Evolutionary conservation across 2,329 filamentous ascomycete genomes (phyloP).

Genomic region (Phialophora chinensis): DNA sequence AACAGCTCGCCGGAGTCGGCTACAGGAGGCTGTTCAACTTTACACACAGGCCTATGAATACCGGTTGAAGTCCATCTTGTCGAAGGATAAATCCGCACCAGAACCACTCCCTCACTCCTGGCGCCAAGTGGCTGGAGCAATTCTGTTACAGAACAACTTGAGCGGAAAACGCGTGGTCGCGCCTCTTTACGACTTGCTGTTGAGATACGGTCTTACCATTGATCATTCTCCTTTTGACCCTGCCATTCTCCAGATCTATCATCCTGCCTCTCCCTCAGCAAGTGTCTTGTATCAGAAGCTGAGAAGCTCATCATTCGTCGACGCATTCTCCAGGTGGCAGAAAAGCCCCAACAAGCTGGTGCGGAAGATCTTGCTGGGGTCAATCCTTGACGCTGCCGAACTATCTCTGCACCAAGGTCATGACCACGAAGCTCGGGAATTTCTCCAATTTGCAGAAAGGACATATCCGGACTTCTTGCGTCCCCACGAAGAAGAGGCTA

Average conservation of each 20-base stretch:
- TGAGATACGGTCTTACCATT: conserved; percentile 19
- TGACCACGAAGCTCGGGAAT: conserved; percentile 24
- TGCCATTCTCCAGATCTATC: conserved; percentile 46
- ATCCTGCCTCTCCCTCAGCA: conserved; percentile 47
- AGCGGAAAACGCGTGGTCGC: conserved; percentile 36
- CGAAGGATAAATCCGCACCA: conserved; percentile 4
- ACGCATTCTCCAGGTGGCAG: conserved; percentile 29
- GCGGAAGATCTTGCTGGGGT: conserved; percentile 43
- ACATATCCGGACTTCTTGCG: conserved; percentile 34
- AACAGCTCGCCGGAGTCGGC: conserved; percentile 24
- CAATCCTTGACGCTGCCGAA: conserved; percentile 49
- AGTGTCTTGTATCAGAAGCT: conserved; percentile 20
- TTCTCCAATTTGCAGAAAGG: conserved; percentile 36
- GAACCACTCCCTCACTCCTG: conserved; percentile 19
- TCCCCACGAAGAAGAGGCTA: conserved; percentile 10
- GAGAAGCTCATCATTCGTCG: conserved; percentile 37
- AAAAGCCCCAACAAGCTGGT: conserved; percentile 26
- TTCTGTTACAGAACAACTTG: conserved; percentile 38
- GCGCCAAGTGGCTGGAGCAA: conserved; percentile 41
- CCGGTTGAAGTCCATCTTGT: conserved; percentile 37
- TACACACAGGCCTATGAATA: conserved; percentile 36
- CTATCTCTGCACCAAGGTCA: conserved; percentile 45
- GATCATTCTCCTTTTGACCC: conserved; percentile 37
- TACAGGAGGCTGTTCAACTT: conserved; percentile 35
- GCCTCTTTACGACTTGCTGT: conserved; percentile 43